Evolutionary conservation across 1,139 yeast species (phyloP), one percentile per base, ranked within the genome.

Genomic region (Sugiyamaella castrensis): DNA sequence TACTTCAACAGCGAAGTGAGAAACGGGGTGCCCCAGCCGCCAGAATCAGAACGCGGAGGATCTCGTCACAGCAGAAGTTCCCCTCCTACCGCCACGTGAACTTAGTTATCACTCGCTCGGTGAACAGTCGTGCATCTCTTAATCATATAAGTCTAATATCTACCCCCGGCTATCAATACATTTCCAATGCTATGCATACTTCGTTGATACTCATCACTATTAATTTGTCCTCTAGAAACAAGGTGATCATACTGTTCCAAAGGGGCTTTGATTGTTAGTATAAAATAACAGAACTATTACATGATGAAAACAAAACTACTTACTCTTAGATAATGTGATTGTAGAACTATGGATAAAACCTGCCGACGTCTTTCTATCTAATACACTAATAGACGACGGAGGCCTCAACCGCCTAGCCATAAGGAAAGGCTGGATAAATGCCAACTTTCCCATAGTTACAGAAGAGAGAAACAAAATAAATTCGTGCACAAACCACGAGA

Each of bases 161-260:
- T n/a, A n/a, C n/a, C n/a, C n/a, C n/a, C n/a, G n/a, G n/a, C n/a
- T n/a, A n/a, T n/a, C n/a, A n/a, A n/a, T n/a, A n/a, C n/a, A n/a
- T n/a, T n/a, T n/a, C n/a, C n/a, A n/a, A n/a, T 35, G 11, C 3
- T 13, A 19, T 13, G 50, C 54, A 26, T 59, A 58, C 50, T 56
- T 51, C 75, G 59, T 65, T 86, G 95, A 64, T 81, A 80, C 29
- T 78, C 79, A 62, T 86, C 95, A 56, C 80, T 83, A 49, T 77
- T 70, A 43, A 86, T 71, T 51, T 69, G 71, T 1, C 83, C 81
- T 13, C 69, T 53, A 13, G 71, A 64, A 8, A 85, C 87, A 43
- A 79, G 69, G 47, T 70, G 56, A 55, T 84, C 79, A 62, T 86
- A 86, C 56, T 81, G 82, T 56, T 79, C 73, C 6, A 85, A 58